A percentile compares a stretch with the other conserved stretches of the same genome.
Evolutionary conservation across 129 eudicot genomes (phyloP).

Genomic region (Flaveria sonorensis): DNA sequence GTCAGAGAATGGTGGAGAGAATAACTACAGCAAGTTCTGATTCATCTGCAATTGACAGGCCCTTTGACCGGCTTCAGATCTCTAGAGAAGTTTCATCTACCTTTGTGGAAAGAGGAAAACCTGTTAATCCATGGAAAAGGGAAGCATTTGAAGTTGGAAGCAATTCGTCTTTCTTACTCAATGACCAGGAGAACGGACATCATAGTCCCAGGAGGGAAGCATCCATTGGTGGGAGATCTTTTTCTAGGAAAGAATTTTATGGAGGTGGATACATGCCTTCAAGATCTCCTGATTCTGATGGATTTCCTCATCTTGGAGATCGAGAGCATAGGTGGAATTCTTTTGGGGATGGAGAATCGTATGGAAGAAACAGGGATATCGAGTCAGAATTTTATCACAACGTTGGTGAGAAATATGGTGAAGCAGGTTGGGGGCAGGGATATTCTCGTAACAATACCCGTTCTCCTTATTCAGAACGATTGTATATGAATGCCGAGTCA

Average conservation of each 20-base stretch:
- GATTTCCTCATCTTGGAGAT: constrained; percentile 53
- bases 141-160: constrained; percentile 66
- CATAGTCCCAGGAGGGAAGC: constrained; percentile 64
- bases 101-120: constrained; percentile 54
- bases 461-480: constrained; percentile 49
- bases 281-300: constrained; percentile 57
- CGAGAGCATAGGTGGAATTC: constrained; percentile 65
- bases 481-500: constrained; percentile 58
- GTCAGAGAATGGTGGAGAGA: constrained; percentile 86
- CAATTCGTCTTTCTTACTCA: constrained; percentile 45
- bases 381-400: constrained; percentile 60
- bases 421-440: constrained; percentile 64
- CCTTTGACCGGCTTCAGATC: constrained; percentile 49
- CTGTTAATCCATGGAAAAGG: constrained; percentile 76
- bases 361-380: constrained; percentile 46
- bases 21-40: constrained; percentile 77
- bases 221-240: constrained; percentile 48
- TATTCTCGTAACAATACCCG: constrained; percentile 40
- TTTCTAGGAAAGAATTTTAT: constrained; percentile 56
- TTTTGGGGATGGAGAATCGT: constrained; percentile 59
- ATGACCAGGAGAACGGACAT: constrained; percentile 64
- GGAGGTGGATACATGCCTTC: constrained; percentile 64
- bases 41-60: constrained; percentile 52
- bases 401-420: constrained; percentile 60
- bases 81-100: constrained; percentile 50